phyloP scores from a whole-genome alignment of 2,329 filamentous ascomycete genomes.

The Pseudonectria foliicola region DNA sequence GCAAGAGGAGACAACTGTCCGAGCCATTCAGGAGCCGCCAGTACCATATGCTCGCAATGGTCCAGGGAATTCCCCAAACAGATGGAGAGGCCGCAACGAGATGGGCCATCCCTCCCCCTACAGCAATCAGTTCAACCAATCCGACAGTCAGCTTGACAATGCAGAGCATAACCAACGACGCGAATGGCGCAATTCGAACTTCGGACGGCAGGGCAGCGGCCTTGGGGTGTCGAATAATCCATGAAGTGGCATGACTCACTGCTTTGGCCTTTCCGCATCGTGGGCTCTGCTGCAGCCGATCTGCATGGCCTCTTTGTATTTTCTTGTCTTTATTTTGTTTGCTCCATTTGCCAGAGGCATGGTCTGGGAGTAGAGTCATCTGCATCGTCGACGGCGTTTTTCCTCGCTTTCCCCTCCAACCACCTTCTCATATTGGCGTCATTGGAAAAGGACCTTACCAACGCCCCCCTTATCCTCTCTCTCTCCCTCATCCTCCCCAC shows the following conservation, averaged over 20 bases:
- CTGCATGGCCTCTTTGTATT: not conserved
- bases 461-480: constrained; percentile 9
- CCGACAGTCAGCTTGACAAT: constrained; percentile 34
- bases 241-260: constrained; percentile 20
- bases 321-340: constrained; percentile 13
- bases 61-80: constrained; percentile 43
- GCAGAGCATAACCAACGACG: constrained; percentile 38
- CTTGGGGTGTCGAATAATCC: constrained; percentile 42
- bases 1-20: constrained; percentile 77
- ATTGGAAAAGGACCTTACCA: too few relatives aligned
- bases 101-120: constrained; percentile 37
- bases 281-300: not conserved
- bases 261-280: constrained; percentile 8
- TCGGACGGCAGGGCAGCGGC: constrained; percentile 43
- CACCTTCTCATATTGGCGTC: too few relatives aligned
- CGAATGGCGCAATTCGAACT: constrained; percentile 53
- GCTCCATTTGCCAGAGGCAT: constrained; percentile 20
- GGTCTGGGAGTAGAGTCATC: constrained; percentile 27
- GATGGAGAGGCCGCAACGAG: constrained; percentile 41
- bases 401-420: constrained; percentile 14
- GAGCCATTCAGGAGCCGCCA: constrained; percentile 62
- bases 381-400: constrained; percentile 34
- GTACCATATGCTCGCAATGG: constrained; percentile 30
- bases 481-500: constrained; percentile 8
- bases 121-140: constrained; percentile 36